These are phyloP conservation scores for Boletus insuetus DNA, from an alignment of 768 basidiomycete genomes.

Conservation along the genomic window DNA sequence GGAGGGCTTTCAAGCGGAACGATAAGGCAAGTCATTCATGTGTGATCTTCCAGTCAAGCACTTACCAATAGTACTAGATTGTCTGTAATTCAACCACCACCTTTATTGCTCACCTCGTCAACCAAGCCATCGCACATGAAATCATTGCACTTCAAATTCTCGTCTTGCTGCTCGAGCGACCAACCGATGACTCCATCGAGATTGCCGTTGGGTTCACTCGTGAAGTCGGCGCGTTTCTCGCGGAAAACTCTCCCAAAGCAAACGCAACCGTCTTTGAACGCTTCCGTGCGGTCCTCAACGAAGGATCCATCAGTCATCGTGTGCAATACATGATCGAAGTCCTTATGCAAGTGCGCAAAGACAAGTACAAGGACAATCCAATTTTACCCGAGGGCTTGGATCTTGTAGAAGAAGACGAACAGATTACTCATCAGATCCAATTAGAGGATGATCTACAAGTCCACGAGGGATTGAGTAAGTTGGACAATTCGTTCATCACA, in stretches of 20 bases:
- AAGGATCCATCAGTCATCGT: conserved; percentile 91
- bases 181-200: conserved; percentile 97
- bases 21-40: conserved; percentile 73
- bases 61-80: conserved; percentile 47
- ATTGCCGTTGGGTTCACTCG: conserved; percentile 97
- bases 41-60: not conserved
- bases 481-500: not conserved
- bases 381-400: conserved; percentile 92
- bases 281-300: conserved; percentile 95
- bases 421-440: conserved; percentile 91
- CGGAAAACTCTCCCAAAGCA: conserved; percentile 92
- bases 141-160: conserved; percentile 94
- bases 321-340: conserved; percentile 99
- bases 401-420: conserved; percentile 96
- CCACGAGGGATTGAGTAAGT: conserved; percentile 91
- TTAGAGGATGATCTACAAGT: conserved; percentile 92
- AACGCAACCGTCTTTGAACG: conserved; percentile 95
- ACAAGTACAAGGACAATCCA: conserved; percentile 99
- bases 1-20: conserved; percentile 92
- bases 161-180: conserved; percentile 90
- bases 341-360: conserved; percentile 97
- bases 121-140: conserved; percentile 91
- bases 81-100: conserved; percentile 92
- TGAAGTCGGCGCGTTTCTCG: conserved; percentile 93
- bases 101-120: conserved; percentile 88